Conservation (phyloP, 768 basidiomycete species). For the Termitomyces sp. region DNA sequence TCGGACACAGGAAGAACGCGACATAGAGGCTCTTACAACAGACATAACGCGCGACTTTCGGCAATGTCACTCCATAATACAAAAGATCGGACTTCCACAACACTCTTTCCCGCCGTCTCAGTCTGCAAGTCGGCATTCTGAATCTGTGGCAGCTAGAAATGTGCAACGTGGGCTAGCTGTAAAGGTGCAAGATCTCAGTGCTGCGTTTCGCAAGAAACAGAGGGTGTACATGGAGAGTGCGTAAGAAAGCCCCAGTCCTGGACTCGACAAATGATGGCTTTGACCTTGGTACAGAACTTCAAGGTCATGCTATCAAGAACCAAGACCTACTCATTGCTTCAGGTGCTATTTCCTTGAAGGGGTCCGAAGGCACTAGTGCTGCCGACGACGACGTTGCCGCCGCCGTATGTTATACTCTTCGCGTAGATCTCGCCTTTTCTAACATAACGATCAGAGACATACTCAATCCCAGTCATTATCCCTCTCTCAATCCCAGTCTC, state of each 20-base stretch:
- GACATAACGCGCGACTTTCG: slow-evolving; percentile 89
- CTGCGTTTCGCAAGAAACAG: slow-evolving; percentile 94
- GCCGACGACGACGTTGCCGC: slow-evolving; percentile 90
- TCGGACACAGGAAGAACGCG: slow-evolving; percentile 87
- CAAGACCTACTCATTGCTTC: slow-evolving; percentile 91
- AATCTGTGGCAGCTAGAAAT: slow-evolving; percentile 77
- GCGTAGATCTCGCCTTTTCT: slow-evolving; percentile 7
- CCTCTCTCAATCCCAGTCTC: slow-evolving; percentile 31
- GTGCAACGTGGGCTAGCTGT: slow-evolving; percentile 95
- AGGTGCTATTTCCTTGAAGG: slow-evolving; percentile 74
- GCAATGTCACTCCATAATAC: slow-evolving; percentile 59
- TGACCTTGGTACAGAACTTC: slow-evolving; percentile 48
- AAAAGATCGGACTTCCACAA: slow-evolving; percentile 59
- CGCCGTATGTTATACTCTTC: slow-evolving; percentile 48
- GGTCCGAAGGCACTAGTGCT: slow-evolving; percentile 77
- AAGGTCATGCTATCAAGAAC: slow-evolving; percentile 97
- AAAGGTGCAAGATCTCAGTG: slow-evolving; percentile 90
- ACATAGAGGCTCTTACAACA: slow-evolving; percentile 82
- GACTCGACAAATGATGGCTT: neutral
- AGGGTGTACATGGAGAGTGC: slow-evolving; percentile 96
- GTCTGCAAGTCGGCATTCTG: slow-evolving; percentile 33
- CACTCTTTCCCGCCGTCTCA: slow-evolving; percentile 64
- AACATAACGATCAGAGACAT: slow-evolving; percentile 17
- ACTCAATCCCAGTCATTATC: slow-evolving; percentile 31
- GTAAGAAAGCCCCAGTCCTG: slow-evolving; percentile 27